Evolutionary conservation across 345 rosid genomes (phyloP), one percentile per base, ranked within the genome.

Genomic region (Carallia brachiata): DNA sequence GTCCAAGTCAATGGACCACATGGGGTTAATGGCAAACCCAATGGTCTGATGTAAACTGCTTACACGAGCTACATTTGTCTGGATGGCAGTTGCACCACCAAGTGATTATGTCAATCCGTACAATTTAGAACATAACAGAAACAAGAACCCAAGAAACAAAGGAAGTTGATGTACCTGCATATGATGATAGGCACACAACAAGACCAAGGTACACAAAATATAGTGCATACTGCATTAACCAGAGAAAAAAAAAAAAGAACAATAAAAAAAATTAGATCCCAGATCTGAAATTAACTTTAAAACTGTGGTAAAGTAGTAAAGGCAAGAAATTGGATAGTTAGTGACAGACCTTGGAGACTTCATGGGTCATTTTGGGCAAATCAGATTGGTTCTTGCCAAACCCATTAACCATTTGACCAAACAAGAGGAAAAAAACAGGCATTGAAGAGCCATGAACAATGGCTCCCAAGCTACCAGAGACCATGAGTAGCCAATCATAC

Each of bases 361-460:
- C 97, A 32, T 95, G 89, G 23, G 92, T 91, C 98, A 90, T 89
- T 68, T 85, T 90, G 59, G 79, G 70, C 75, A 95, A 84, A 85
- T 95, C 93, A 77, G 88, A 78, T 74, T 95, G 99, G 83, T 95
- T 92, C 81, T 89, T 84, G 48, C 98, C 98, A 72, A 95, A 95
- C 12, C 99, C 99, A 78, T 95, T 92, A 61, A 95, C 94, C 99
- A 95, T 95, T 84, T 92, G 84, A 55, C 99, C 99, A 70, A 95
- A 95, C 1, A 95, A 84, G 61, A 95, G 82, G 86, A 95, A 95
- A 80, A 95, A 95, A 66, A 92, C 91, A 61, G 98, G 99, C 99
- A 92, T 90, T 23, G 98, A 85, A 44, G 99, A 90, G 71, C 99
- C 99, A 69, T 95, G 99, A 65, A 92, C 66, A 32, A 92, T 79